Base-by-base conservation (phyloP, 495 filamentous ascomycete genomes). In the Trichoderma asperelloides region DNA sequence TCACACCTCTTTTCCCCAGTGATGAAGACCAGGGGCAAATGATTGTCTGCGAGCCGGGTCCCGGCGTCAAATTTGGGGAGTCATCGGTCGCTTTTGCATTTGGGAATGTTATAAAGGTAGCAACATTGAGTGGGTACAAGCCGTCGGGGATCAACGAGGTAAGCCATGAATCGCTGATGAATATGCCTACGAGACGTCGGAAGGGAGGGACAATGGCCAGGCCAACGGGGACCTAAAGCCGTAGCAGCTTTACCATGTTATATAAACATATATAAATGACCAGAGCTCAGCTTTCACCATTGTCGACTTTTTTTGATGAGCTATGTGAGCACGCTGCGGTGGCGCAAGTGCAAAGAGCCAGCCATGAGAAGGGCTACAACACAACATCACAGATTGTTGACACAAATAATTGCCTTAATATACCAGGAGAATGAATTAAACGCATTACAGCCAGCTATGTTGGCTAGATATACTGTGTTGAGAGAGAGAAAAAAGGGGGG, bases 21-120 rank as follows among this genome's bases (percentile, higher is more conserved):
- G 72, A 75, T n/a, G 70, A 75, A 3, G 70, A 71, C 2, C 69
- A 63, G 13, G 45, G 62, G 3, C 76, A 85, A 51, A 78, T 92
- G 5, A 80, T 89, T 47, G 86, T 90, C 18, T 80, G 80, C 18
- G 78, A 77, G 64, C 74, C 85, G 0, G 89, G 89, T 0, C 88
- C 88, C 0, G 82, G 89, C 67, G 74, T 78, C 6, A 78, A 78
- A 65, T 72, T 89, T 6, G 88, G 88, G 6, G 79, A 80, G 21
- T 71, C 79, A 60, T 86, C 82, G 60, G 79, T 90, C 16, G 89
- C 86, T 1, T 81, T 92, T 1, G 87, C 81, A 0, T 84, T 90
- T 43, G 89, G 88, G 11, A 88, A 90, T 66, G 78, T 83, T 1
- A 80, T 91, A 68, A 91, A 90, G 74, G 72, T 91, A 33, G 77